Evolutionary conservation across 2,329 filamentous ascomycete genomes (phyloP).

Genomic region (Chalaropsis thielavioides): DNA sequence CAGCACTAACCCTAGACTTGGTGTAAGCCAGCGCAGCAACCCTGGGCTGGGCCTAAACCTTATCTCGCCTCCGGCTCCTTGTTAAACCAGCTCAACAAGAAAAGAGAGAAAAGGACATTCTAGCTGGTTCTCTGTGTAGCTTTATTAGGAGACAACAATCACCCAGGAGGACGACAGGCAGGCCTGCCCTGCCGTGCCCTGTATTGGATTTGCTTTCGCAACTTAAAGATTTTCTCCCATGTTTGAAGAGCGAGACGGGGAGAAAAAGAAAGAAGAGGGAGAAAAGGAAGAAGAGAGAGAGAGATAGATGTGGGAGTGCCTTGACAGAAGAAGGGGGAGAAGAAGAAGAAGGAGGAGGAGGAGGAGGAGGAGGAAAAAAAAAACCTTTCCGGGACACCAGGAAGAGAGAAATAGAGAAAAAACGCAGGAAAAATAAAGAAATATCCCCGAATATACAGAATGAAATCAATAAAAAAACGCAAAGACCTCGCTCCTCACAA

Average conservation of each 20-base stretch:
- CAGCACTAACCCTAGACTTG: too few relatives aligned
- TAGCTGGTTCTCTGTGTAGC: background rate
- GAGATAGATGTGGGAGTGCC: too few relatives aligned
- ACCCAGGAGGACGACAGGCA: background rate
- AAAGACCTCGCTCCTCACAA: background rate
- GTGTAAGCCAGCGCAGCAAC: background rate
- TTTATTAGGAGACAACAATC: background rate
- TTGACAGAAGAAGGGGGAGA: background rate
- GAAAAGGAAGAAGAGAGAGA: background rate
- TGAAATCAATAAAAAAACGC: background rate
- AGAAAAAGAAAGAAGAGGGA: background rate
- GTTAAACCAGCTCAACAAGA: background rate
- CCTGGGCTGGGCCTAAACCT: background rate
- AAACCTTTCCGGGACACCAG: background rate
- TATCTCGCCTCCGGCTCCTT: background rate
- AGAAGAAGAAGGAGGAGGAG: background rate
- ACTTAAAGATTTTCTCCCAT: background rate
- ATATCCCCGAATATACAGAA: background rate
- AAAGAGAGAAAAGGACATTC: conserved; percentile 4
- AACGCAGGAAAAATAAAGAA: background rate
- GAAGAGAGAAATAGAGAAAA: background rate
- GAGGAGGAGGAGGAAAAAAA: background rate
- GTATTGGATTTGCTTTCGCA: background rate
- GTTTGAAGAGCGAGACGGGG: background rate
- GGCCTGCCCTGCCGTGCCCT: background rate